Evolutionary conservation across 768 basidiomycete species (phyloP), one percentile per base, ranked within the genome.

Genomic region (Leucocoprinus leucothites): DNA sequence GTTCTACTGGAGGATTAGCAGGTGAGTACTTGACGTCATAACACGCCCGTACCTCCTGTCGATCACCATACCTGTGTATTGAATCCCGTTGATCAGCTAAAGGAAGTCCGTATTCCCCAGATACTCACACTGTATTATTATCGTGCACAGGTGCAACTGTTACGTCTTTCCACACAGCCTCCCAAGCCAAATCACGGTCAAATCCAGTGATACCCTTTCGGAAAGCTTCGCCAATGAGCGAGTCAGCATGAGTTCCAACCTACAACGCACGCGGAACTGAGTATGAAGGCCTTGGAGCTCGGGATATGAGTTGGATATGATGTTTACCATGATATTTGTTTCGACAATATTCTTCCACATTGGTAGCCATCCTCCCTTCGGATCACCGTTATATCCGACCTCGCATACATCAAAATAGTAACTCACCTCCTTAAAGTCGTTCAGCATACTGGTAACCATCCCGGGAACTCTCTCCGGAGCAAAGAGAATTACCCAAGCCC

Each of bases 291-390:
- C 6, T 31, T 5, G 11, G 11, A 31, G 31, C 11, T 31, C 11
- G 5, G 3, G 11, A 18, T 35, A 16, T 49, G 2, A 3, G 6
- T 14, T 38, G 7, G 6, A 19, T 35, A 4, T 25, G 24, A 48
- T 14, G n/a, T 16, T 26, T 11, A 54, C 53, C 90, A 92, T 92
- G 60, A 91, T 90, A 61, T 89, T 92, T 1, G 89, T 91, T 63
- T 92, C 87, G 75, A 87, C 81, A 9, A 91, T 78, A 57, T 92
- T 91, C 70, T 91, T 91, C 90, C 90, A 92, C 89, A 91, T 91
- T 0, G 90, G 91, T 28, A 92, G 68, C 87, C 89, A 89, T 2
- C 91, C 90, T 9, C 87, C 80, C 82, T 79, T 25, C 1, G 28
- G 5, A 19, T 9, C n/a, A 34, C 13, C 3, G 14, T 9, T 48